Percentiles rank a stretch among this genome's conserved stretches.
Evolutionary conservation across 805 yeast genomes (phyloP).

Genomic region (Candida lessepsii): DNA sequence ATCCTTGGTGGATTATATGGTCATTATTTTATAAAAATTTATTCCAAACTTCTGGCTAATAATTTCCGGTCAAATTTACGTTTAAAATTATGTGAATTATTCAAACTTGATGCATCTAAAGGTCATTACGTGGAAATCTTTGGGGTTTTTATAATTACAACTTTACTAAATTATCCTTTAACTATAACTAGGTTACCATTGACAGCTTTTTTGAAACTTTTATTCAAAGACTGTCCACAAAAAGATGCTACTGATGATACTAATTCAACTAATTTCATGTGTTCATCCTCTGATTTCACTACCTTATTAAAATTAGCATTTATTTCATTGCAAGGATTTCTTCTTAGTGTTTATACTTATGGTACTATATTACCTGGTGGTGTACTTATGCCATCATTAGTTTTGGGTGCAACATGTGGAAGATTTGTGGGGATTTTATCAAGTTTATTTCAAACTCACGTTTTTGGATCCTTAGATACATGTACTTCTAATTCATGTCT

Average conservation of each 20-base stretch:
- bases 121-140: slow-evolving; percentile 49
- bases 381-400: slow-evolving; percentile 59
- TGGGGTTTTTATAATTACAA: slow-evolving; percentile 48
- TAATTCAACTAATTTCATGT: slow-evolving; percentile 36
- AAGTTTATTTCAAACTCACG: slow-evolving; percentile 44
- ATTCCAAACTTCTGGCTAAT: slow-evolving; percentile 28
- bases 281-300: slow-evolving; percentile 25
- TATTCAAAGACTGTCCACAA: slow-evolving; percentile 68
- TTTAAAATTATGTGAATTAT: slow-evolving; percentile 20
- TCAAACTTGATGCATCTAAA: slow-evolving; percentile 16
- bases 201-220: slow-evolving; percentile 52
- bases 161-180: slow-evolving; percentile 55
- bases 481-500: slow-evolving; percentile 50
- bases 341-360: slow-evolving; percentile 65
- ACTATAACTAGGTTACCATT: slow-evolving; percentile 54
- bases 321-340: slow-evolving; percentile 49
- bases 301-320: slow-evolving; percentile 31
- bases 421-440: slow-evolving; percentile 54
- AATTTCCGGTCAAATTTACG: slow-evolving; percentile 34
- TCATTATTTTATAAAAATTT: slow-evolving; percentile 47
- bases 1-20: slow-evolving; percentile 70
- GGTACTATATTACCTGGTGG: slow-evolving; percentile 73
- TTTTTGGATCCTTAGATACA: slow-evolving; percentile 34
- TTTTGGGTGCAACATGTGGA: slow-evolving; percentile 61
- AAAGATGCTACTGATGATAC: slow-evolving; percentile 12